These are phyloP conservation scores for Eimeria falciformis DNA, from an alignment of 169 alveolate species.

Conservation along the genomic window DNA sequence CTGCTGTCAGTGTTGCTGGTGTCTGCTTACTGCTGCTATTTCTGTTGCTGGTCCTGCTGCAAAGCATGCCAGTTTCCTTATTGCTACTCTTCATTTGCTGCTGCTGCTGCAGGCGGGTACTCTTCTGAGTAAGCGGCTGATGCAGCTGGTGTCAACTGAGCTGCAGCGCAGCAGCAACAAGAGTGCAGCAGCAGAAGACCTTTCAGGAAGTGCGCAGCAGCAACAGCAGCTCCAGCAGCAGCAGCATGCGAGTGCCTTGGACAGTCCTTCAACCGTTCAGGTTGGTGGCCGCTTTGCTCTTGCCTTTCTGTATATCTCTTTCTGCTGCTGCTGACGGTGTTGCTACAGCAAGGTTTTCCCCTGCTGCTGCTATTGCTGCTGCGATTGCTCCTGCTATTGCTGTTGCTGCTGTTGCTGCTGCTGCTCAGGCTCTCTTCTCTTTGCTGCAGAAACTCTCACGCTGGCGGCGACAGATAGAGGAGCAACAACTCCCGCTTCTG, in stretches of 20 bases:
- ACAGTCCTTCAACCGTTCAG: slow-evolving; percentile 41
- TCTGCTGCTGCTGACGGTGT: slow-evolving; percentile 5
- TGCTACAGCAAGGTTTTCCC: not conserved
- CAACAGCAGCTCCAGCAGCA: slow-evolving; percentile 33
- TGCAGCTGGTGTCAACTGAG: slow-evolving; percentile 43
- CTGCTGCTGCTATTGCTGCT: slow-evolving; percentile 3
- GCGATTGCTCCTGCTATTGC: not conserved
- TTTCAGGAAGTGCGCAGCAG: slow-evolving; percentile 49
- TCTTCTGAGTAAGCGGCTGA: slow-evolving; percentile 22
- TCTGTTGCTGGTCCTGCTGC: slow-evolving; percentile 24
- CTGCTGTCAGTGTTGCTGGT: not conserved
- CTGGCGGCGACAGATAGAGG: slow-evolving; percentile 40
- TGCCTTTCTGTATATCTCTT: not conserved
- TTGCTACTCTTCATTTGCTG: not conserved
- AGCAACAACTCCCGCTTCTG: not conserved
- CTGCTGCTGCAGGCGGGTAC: slow-evolving; percentile 41
- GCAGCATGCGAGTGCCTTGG: slow-evolving; percentile 3
- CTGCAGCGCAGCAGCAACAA: slow-evolving; percentile 43
- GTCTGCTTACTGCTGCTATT: not conserved
- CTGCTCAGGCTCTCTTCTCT: not conserved
- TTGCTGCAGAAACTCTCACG: slow-evolving; percentile 55
- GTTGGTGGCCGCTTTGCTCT: not conserved
- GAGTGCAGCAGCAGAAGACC: too few relatives aligned
- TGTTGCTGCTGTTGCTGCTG: slow-evolving; percentile 21
- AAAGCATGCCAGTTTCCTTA: too few relatives aligned